These are phyloP conservation scores for Geotrichum macrosporum DNA, from an alignment of 1,139 yeast genomes.

Conservation along the genomic window DNA sequence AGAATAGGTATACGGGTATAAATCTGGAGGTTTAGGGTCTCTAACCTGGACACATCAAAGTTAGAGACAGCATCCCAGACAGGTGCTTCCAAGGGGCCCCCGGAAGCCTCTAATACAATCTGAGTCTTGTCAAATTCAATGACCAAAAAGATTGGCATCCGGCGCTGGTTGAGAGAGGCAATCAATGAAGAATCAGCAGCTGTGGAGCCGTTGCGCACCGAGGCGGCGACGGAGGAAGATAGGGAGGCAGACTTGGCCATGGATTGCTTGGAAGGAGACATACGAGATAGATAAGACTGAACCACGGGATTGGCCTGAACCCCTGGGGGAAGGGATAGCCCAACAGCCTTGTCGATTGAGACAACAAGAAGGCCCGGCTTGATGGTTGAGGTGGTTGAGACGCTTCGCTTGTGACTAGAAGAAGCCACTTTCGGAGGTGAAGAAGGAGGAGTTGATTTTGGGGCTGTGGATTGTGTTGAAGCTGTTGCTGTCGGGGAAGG, in stretches of 20 bases:
- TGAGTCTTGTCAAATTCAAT: slow-evolving; percentile 56
- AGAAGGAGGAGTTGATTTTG: neutral
- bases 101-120: slow-evolving; percentile 73
- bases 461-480: neutral
- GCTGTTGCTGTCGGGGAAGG: neutral
- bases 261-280: slow-evolving; percentile 14
- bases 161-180: slow-evolving; percentile 9
- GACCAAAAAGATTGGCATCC: slow-evolving; percentile 41
- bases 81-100: slow-evolving; percentile 62
- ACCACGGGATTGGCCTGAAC: slow-evolving; percentile 22
- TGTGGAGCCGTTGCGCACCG: neutral
- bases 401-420: neutral
- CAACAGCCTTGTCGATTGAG: slow-evolving; percentile 59
- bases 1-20: slow-evolving; percentile 62
- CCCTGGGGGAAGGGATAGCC: slow-evolving; percentile 59
- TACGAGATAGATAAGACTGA: slow-evolving; percentile 23
- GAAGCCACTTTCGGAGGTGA: neutral
- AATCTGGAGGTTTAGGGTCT: slow-evolving; percentile 59
- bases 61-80: slow-evolving; percentile 84
- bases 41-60: slow-evolving; percentile 77
- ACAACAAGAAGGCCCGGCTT: slow-evolving; percentile 69
- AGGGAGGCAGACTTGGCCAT: slow-evolving; percentile 14
- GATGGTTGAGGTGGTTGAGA: slow-evolving; percentile 33
- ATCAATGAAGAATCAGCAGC: neutral
- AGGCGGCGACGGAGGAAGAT: slow-evolving; percentile 8